Conservation (phyloP, 1,284 basidiomycete species). For the Ganoderma lucidum region DNA sequence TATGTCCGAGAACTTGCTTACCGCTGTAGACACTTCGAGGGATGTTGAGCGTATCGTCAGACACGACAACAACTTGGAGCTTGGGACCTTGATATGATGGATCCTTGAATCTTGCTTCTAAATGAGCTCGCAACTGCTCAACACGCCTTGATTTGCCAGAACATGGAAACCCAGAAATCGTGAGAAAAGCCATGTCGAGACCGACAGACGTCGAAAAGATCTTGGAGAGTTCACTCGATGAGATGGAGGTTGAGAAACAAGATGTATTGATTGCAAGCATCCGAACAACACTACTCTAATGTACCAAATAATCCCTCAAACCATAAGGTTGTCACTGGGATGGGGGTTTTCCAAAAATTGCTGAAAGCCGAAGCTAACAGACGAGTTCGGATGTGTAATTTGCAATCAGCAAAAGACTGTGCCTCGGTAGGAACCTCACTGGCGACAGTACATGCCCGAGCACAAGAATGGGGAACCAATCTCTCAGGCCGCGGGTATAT, state of each 20-base stretch:
- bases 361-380: slow-evolving; percentile 46
- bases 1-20: slow-evolving; percentile 45
- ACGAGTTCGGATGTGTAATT: slow-evolving; percentile 64
- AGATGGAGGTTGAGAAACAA: slow-evolving; percentile 18
- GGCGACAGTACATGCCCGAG: slow-evolving; percentile 89
- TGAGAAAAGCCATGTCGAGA: slow-evolving; percentile 87
- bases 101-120: slow-evolving; percentile 64
- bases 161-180: slow-evolving; percentile 90
- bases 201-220: too few species aligned
- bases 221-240: background rate
- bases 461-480: slow-evolving; percentile 71
- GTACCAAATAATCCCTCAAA: slow-evolving; percentile 23
- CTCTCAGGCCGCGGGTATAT: slow-evolving; percentile 18
- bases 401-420: slow-evolving; percentile 94
- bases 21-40: slow-evolving; percentile 78
- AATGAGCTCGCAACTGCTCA: slow-evolving; percentile 66
- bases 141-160: slow-evolving; percentile 88
- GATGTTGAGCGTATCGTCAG: slow-evolving; percentile 80
- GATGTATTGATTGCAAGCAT: slow-evolving; percentile 21
- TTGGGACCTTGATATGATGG: slow-evolving; percentile 59
- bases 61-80: slow-evolving; percentile 72
- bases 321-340: slow-evolving; percentile 28
- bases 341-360: slow-evolving; percentile 45
- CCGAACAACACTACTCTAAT: slow-evolving; percentile 15
- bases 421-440: slow-evolving; percentile 87